These are phyloP conservation scores for Clavispora carvajalis DNA, from an alignment of 805 yeast genomes.

Conservation along the genomic window DNA sequence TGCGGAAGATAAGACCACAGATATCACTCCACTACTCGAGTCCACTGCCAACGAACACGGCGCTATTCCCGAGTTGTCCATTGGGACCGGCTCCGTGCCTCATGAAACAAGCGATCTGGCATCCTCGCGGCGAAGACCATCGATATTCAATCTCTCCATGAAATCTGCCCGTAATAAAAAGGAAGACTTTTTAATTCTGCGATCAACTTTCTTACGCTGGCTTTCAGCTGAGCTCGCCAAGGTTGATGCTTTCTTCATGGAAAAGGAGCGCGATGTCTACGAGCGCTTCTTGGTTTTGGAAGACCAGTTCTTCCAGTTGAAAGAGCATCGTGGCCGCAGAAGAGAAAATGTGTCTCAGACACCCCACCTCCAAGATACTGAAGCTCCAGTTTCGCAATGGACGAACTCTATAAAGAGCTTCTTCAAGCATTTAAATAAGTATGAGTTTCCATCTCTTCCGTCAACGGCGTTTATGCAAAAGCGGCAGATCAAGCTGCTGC, in stretches of 20 bases:
- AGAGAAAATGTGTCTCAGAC: slow-evolving; percentile 26
- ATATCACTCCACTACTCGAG: slow-evolving; percentile 14
- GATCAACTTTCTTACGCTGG: slow-evolving; percentile 55
- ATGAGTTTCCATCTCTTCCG: slow-evolving; percentile 40
- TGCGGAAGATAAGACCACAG: slow-evolving; percentile 10
- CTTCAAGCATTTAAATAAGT: slow-evolving; percentile 16
- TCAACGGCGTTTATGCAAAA: slow-evolving; percentile 26
- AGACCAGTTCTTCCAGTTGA: slow-evolving; percentile 61
- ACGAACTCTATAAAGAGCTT: not conserved
- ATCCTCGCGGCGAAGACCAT: slow-evolving; percentile 7
- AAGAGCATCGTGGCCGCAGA: slow-evolving; percentile 46
- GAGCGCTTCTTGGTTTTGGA: slow-evolving; percentile 58
- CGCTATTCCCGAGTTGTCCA: not conserved
- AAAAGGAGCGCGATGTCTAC: slow-evolving; percentile 55
- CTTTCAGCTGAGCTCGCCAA: slow-evolving; percentile 55
- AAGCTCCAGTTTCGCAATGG: slow-evolving; percentile 8
- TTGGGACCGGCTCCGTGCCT: not conserved
- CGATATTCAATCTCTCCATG: slow-evolving; percentile 20
- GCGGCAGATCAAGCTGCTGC: slow-evolving; percentile 6
- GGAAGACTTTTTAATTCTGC: slow-evolving; percentile 12
- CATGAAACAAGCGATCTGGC: not conserved
- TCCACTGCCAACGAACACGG: slow-evolving; percentile 4
- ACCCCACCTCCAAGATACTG: not conserved
- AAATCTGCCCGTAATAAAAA: slow-evolving; percentile 15
- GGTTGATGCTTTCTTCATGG: slow-evolving; percentile 56